Conservation (phyloP, 23 red algal species). For the Pyropia yezoensis region DNA sequence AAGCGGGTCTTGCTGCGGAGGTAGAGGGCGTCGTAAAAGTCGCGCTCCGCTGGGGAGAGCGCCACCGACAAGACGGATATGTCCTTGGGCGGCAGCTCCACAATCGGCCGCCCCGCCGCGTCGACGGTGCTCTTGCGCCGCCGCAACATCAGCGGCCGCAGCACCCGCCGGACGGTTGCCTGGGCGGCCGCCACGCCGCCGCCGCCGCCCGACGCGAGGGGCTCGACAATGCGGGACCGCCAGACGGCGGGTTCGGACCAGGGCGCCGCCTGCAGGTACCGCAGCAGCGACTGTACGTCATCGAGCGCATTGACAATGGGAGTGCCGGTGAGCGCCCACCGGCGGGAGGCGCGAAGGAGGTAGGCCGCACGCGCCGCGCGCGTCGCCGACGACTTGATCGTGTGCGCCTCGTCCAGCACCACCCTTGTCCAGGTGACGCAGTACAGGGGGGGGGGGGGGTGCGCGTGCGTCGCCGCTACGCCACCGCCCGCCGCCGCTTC, state of each 20-base stretch:
- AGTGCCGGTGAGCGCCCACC: slow-evolving; percentile 90
- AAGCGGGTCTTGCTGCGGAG: background rate
- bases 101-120: slow-evolving; percentile 10
- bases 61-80: slow-evolving; percentile 7
- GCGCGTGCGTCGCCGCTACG: too few species aligned
- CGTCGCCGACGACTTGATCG: slow-evolving; percentile 49
- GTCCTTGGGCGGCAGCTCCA: slow-evolving; percentile 24
- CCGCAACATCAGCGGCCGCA: slow-evolving; percentile 13
- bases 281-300: slow-evolving; percentile 59
- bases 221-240: slow-evolving; percentile 16
- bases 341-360: slow-evolving; percentile 12
- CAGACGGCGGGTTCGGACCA: background rate
- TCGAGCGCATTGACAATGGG: slow-evolving; percentile 76
- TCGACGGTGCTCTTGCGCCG: slow-evolving; percentile 41
- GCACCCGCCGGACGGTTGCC: slow-evolving; percentile 25
- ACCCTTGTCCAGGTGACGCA: slow-evolving; percentile 36
- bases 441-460: slow-evolving; percentile 23
- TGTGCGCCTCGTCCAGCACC: slow-evolving; percentile 75
- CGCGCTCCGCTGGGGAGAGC: slow-evolving; percentile 8
- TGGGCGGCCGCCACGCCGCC: background rate
- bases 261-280: slow-evolving; percentile 54
- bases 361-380: slow-evolving; percentile 29
- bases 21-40: slow-evolving; percentile 12
- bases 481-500: too few species aligned
- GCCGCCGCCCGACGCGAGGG: slow-evolving; percentile 4